Percentiles rank a stretch among this genome's conserved stretches.
Conservation (phyloP, 164 flowering plant genomes). For the Protea cynaroides region DNA sequence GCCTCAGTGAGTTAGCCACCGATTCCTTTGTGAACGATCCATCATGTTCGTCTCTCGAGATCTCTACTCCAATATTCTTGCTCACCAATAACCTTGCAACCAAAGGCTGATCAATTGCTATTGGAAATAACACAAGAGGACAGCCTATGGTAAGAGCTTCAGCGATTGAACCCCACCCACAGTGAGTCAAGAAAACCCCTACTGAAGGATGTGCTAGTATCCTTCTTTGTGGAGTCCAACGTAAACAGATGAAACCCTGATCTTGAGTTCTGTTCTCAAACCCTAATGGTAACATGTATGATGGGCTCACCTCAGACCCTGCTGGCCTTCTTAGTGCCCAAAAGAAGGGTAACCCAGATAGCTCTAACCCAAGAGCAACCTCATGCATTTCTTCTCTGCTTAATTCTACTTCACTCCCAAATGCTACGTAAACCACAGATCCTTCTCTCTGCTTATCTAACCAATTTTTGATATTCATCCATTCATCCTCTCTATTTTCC, state of each 20-base stretch:
- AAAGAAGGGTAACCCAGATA: conserved; percentile 45
- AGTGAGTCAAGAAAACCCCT: conserved; percentile 57
- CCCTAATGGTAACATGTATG: conserved; percentile 27
- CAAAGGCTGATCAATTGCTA: conserved; percentile 42
- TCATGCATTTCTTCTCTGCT: conserved; percentile 26
- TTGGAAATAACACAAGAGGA: conserved; percentile 37
- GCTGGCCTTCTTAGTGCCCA: conserved; percentile 37
- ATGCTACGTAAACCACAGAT: conserved; percentile 46
- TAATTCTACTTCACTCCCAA: conserved; percentile 48
- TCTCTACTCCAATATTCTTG: conserved; percentile 41
- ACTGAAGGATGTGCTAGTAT: conserved; percentile 43
- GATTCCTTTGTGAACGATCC: conserved; percentile 42
- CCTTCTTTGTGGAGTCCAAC: conserved; percentile 54
- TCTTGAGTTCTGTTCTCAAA: conserved; percentile 23
- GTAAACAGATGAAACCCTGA: conserved; percentile 31
- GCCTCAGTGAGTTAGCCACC: conserved; percentile 36
- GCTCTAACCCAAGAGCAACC: conserved; percentile 52
- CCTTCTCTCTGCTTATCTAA: conserved; percentile 23
- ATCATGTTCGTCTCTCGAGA: conserved; percentile 30
- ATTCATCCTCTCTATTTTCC: conserved; percentile 6
- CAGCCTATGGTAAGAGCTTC: conserved; percentile 44
- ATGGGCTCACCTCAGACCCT: conserved; percentile 6
- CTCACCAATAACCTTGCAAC: conserved; percentile 42
- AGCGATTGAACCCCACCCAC: conserved; percentile 55
- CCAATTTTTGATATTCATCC: conserved; percentile 34